These are phyloP conservation scores for Trametes versicolor DNA, from an alignment of 1,284 basidiomycete genomes.

Conservation along the genomic window DNA sequence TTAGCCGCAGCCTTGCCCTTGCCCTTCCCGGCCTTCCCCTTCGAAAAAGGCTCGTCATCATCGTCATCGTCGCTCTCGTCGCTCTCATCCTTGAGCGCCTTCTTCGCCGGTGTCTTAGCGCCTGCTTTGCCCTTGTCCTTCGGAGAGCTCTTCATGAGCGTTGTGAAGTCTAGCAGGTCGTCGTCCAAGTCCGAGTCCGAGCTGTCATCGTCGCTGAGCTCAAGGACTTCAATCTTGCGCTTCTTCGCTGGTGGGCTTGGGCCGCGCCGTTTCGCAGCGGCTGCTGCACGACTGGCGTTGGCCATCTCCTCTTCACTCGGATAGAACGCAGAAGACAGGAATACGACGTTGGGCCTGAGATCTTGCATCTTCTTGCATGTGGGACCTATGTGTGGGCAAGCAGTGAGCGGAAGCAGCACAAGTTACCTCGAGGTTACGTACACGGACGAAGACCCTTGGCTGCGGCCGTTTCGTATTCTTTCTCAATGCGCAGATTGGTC, in stretches of 20 bases:
- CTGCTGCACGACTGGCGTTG: slow-evolving; percentile 36
- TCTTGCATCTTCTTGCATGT: slow-evolving; percentile 68
- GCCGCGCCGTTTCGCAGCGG: slow-evolving; percentile 19
- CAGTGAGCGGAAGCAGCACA: slow-evolving; percentile 1
- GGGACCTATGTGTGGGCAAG: slow-evolving; percentile 51
- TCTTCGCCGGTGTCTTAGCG: slow-evolving; percentile 14
- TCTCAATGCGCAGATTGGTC: slow-evolving; percentile 63
- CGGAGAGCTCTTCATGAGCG: slow-evolving; percentile 39
- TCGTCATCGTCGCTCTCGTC: slow-evolving; percentile 5
- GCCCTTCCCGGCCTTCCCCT: slow-evolving; percentile 11
- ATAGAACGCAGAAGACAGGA: slow-evolving; percentile 65
- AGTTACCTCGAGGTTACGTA: slow-evolving; percentile 41
- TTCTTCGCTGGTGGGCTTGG: slow-evolving; percentile 16
- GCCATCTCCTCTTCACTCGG: slow-evolving; percentile 51
- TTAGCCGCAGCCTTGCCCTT: slow-evolving; percentile 17
- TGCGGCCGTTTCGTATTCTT: slow-evolving; percentile 61
- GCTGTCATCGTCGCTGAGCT: slow-evolving; percentile 6
- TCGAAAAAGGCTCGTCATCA: neutral
- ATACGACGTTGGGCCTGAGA: slow-evolving; percentile 56
- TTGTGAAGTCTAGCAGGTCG: slow-evolving; percentile 55
- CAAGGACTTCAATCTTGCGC: slow-evolving; percentile 17
- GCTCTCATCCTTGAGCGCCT: slow-evolving; percentile 6
- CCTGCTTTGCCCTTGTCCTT: slow-evolving; percentile 4
- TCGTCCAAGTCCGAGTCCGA: slow-evolving; percentile 42
- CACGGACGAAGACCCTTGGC: slow-evolving; percentile 68